phyloP scores from a whole-genome alignment of 305 asterid species.

The Solanum hybrid region DNA sequence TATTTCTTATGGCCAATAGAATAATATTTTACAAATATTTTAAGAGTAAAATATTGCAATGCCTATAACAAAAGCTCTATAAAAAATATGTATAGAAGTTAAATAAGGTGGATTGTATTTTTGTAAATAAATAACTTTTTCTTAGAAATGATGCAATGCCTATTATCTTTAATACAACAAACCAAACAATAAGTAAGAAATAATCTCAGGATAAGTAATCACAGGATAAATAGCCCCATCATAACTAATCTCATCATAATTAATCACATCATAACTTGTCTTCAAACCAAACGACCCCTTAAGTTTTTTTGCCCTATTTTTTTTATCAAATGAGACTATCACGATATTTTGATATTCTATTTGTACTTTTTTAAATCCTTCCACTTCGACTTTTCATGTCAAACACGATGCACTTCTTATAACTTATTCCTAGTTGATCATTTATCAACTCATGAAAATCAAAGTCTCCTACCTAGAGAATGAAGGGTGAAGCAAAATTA shows the following conservation, averaged over 20 bases:
- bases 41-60: not conserved
- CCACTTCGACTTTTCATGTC: not conserved
- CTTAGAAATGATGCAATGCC: not conserved
- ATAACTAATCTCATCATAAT: not conserved
- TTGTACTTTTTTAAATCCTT: not conserved
- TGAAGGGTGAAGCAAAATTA: too few species aligned
- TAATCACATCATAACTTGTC: not conserved
- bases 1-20: not conserved
- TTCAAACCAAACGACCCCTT: not conserved
- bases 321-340: not conserved
- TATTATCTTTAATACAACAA: not conserved
- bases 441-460: not conserved
- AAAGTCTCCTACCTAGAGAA: too few species aligned
- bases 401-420: not conserved
- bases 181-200: too few species aligned
- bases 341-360: not conserved
- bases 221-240: not conserved
- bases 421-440: not conserved
- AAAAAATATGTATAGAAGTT: not conserved
- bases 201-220: not conserved
- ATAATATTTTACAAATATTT: too few species aligned
- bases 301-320: too few species aligned
- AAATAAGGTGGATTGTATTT: not conserved
- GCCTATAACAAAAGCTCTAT: not conserved
- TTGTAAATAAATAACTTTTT: too few species aligned